Evolutionary conservation across 2,329 filamentous ascomycete species (phyloP), one percentile per base, ranked within the genome.

Genomic region (Pseudopithomyces chartarum): DNA sequence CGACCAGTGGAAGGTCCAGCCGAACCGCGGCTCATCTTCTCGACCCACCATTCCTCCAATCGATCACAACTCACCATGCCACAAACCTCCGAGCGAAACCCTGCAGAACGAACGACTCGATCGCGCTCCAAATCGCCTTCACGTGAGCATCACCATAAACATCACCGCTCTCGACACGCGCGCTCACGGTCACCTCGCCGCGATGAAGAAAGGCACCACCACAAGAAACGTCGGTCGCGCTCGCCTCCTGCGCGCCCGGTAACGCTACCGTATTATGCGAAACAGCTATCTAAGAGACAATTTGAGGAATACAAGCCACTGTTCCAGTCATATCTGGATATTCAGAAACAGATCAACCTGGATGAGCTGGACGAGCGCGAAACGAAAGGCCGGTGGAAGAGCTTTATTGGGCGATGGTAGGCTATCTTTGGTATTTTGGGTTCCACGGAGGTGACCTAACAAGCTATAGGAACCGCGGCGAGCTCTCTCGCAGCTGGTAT

Each of bases 401-500:
- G 92, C 73, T 99, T 98, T 68, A 75, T 94, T 12, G 82, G 85
- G 3, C 94, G 92, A 81, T 99, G 95, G 94, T 89, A 83, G 7
- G 26, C 33, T 49, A 26, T 11, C 3, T 2, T n/a, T 8, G 5
- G 1, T 6, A 11, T 15, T 13, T 12, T 10, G 34, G 2, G 10
- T 8, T 15, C 15, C 10, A 19, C 5, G 12, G 49, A 29, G 39
- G 20, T 49, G 66, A 62, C 64, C 81, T 87, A 74, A 86, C 79
- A 74, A 75, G 64, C 65, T 65, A 68, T 73, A 90, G 87, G 87
- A 99, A 99, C 79, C 85, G 87, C 67, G 89, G 88, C 70, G 91
- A 94, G 78, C 81, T 98, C 61, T 89, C 90, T 4, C 89, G 94
- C 75, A 91, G 91, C 45, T 99, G 94, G 94, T 99, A 98, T 76